Evolutionary conservation across 1,284 basidiomycete species (phyloP).

Genomic region (Takashimella tepidaria): DNA sequence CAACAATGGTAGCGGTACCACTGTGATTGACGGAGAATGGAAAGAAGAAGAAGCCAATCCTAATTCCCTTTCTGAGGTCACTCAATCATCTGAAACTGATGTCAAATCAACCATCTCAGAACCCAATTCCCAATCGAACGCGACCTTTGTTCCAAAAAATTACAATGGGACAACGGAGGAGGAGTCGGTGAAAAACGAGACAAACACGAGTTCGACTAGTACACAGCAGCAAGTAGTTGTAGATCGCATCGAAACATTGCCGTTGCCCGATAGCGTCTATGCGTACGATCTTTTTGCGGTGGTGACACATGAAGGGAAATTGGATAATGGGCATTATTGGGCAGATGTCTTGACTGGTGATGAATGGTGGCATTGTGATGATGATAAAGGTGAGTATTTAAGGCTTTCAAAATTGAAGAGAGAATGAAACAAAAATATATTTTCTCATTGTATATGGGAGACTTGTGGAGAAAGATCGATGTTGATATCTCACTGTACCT

Average conservation of each 20-base stretch:
- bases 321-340: conserved; percentile 87
- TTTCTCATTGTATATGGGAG: no score
- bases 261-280: conserved; percentile 62
- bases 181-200: neutral
- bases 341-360: conserved; percentile 35
- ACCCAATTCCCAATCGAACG: no score
- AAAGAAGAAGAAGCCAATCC: conserved; percentile 3
- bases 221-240: no score
- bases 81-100: no score
- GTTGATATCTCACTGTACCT: no score
- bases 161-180: neutral
- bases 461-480: neutral
- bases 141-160: neutral
- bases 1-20: conserved; percentile 4
- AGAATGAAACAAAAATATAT: no score
- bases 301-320: conserved; percentile 88
- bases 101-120: neutral
- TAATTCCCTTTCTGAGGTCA: no score
- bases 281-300: conserved; percentile 91
- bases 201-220: neutral
- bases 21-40: conserved; percentile 4
- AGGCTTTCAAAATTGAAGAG: no score
- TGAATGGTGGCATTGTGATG: conserved; percentile 92
- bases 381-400: conserved; percentile 78
- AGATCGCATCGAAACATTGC: neutral